phyloP scores from a whole-genome alignment of 768 basidiomycete genomes.

The Psilocybe azurescens region DNA sequence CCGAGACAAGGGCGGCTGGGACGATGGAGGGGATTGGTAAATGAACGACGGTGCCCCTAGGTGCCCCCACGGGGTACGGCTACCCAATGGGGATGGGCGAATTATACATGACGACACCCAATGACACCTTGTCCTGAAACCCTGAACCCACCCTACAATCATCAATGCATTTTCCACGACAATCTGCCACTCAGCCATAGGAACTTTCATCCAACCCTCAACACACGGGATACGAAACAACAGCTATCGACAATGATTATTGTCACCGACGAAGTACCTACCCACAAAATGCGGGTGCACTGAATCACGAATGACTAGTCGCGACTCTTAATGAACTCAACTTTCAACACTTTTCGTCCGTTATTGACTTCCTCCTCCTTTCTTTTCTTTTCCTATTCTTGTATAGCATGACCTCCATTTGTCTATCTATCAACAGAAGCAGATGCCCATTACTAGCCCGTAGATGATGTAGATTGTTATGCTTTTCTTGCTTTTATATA shows the following conservation, averaged over 20 bases:
- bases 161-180: too few relatives aligned
- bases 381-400: neutral
- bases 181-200: neutral
- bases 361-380: neutral
- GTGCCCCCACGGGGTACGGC: slow-evolving; percentile 1
- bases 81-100: neutral
- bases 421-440: neutral
- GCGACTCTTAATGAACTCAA: too few relatives aligned
- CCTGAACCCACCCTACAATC: neutral
- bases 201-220: neutral
- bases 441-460: neutral
- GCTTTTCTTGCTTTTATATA: neutral
- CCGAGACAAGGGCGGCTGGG: slow-evolving; percentile 85
- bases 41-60: neutral
- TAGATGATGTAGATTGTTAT: neutral
- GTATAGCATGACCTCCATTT: neutral
- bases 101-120: neutral
- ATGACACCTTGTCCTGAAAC: neutral
- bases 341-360: neutral
- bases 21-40: slow-evolving; percentile 36
- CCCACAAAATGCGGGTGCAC: too few relatives aligned
- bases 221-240: neutral
- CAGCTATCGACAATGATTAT: neutral
- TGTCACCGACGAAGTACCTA: too few relatives aligned
- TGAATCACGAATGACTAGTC: too few relatives aligned